Percentiles rank a stretch among this genome's conserved stretches.
These are phyloP conservation scores for Starmerella powellii DNA, from an alignment of 805 yeast species.

Conservation along the genomic window DNA sequence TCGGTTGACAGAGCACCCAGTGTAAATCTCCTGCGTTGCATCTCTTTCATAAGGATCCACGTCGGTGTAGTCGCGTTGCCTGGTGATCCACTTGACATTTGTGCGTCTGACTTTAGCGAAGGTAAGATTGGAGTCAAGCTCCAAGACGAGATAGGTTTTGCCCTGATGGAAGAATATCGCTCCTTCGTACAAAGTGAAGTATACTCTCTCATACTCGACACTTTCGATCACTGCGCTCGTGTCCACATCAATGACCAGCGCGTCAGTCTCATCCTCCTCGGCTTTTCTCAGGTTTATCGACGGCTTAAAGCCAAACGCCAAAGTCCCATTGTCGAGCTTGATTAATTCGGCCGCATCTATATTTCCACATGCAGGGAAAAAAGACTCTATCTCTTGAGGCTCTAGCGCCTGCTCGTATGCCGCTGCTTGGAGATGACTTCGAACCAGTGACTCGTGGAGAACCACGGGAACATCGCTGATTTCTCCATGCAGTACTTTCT, in stretches of 20 bases:
- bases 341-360: constrained; percentile 11
- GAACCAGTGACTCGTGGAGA: constrained; percentile 46
- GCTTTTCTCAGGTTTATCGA: constrained; percentile 70
- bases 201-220: constrained; percentile 76
- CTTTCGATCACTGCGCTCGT: constrained; percentile 70
- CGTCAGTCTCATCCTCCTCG: constrained; percentile 64
- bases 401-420: constrained; percentile 69
- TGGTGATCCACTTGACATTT: constrained; percentile 87
- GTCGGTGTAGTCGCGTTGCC: constrained; percentile 84
- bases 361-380: constrained; percentile 36
- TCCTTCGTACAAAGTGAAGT: constrained; percentile 83
- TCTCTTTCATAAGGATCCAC: constrained; percentile 53
- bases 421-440: constrained; percentile 87
- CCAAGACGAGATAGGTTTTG: constrained; percentile 70
- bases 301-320: constrained; percentile 67
- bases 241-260: constrained; percentile 84
- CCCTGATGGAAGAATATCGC: constrained; percentile 95
- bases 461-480: constrained; percentile 51
- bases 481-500: constrained; percentile 41
- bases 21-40: constrained; percentile 19
- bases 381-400: constrained; percentile 38
- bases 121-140: constrained; percentile 64
- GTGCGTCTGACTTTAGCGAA: constrained; percentile 80
- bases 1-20: constrained; percentile 34
- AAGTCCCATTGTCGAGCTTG: constrained; percentile 29